phyloP scores from a whole-genome alignment of 2,329 filamentous ascomycete genomes.

The Whalleya microplaca region DNA sequence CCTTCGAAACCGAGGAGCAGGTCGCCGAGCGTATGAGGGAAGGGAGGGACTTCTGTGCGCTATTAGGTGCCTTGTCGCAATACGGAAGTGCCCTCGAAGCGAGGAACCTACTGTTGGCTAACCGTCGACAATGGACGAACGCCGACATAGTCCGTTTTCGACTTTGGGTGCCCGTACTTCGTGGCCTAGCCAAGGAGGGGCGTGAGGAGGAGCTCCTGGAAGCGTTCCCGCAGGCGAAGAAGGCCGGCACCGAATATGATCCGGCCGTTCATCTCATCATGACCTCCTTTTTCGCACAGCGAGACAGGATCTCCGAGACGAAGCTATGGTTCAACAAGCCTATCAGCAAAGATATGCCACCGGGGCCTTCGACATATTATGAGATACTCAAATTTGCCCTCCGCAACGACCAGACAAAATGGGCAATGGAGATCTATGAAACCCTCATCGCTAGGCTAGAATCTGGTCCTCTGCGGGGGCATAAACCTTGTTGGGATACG shows the following conservation, averaged over 20 bases:
- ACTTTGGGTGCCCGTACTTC: conserved; percentile 51
- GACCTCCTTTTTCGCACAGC: conserved; percentile 63
- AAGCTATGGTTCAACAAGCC: conserved; percentile 69
- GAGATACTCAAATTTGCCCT: conserved; percentile 65
- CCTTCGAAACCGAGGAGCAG: conserved; percentile 9
- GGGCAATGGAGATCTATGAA: conserved; percentile 64
- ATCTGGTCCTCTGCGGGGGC: conserved; percentile 40
- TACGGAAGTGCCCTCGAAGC: conserved; percentile 38
- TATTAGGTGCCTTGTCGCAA: conserved; percentile 32
- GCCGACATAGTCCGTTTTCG: conserved; percentile 37
- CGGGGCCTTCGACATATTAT: conserved; percentile 51
- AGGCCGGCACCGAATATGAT: conserved; percentile 49
- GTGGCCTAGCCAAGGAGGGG: conserved; percentile 65
- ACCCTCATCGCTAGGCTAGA: conserved; percentile 47
- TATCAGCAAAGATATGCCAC: conserved; percentile 44
- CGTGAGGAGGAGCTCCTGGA: conserved; percentile 60
- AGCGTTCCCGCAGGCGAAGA: conserved; percentile 56
- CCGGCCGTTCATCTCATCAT: conserved; percentile 56
- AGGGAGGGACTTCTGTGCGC: conserved; percentile 30
- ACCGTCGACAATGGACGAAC: conserved; percentile 12
- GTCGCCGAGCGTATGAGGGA: conserved; percentile 1
- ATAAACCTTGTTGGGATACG: conserved; percentile 69
- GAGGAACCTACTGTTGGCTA: conserved; percentile 29
- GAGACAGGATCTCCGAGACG: conserved; percentile 61
- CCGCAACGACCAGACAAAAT: conserved; percentile 61